Conservation (phyloP, 1,139 yeast genomes). For the Geotrichum siamense region DNA sequence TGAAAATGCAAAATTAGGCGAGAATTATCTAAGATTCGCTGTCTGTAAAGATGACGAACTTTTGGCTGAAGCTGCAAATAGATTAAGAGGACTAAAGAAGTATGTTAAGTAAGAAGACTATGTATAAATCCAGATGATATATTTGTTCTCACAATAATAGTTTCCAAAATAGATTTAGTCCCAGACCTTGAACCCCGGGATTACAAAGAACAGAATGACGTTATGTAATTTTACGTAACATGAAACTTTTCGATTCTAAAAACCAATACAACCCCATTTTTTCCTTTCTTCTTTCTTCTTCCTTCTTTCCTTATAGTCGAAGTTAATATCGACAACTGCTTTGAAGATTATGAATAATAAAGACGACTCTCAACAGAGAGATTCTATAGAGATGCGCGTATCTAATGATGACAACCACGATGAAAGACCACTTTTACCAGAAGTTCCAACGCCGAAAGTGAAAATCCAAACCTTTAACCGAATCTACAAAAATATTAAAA, state of each 20-base stretch:
- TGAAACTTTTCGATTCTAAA: background rate
- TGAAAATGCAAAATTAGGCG: constrained; percentile 67
- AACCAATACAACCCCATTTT: too few relatives aligned
- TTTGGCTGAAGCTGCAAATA: constrained; percentile 71
- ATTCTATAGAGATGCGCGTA: background rate
- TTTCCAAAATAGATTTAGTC: too few relatives aligned
- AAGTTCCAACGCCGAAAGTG: background rate
- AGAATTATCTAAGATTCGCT: constrained; percentile 84
- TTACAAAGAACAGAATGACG: constrained; percentile 2
- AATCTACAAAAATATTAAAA: constrained; percentile 13
- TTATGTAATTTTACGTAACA: too few relatives aligned
- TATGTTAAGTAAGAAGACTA: constrained; percentile 33
- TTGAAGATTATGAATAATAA: too few relatives aligned
- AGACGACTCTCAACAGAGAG: background rate
- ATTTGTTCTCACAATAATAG: too few relatives aligned
- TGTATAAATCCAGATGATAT: background rate
- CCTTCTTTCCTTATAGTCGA: background rate
- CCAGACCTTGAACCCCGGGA: background rate
- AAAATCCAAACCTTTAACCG: constrained; percentile 11
- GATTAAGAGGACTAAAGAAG: constrained; percentile 62
- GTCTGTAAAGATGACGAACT: constrained; percentile 86
- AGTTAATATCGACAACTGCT: too few relatives aligned
- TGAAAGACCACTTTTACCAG: background rate
- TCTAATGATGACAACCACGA: background rate
- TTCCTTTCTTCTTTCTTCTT: background rate